A percentile compares a stretch with the other conserved stretches of the same genome.
Evolutionary conservation across 2,329 filamentous ascomycete genomes (phyloP).

Genomic region (Thyridium curvatum): DNA sequence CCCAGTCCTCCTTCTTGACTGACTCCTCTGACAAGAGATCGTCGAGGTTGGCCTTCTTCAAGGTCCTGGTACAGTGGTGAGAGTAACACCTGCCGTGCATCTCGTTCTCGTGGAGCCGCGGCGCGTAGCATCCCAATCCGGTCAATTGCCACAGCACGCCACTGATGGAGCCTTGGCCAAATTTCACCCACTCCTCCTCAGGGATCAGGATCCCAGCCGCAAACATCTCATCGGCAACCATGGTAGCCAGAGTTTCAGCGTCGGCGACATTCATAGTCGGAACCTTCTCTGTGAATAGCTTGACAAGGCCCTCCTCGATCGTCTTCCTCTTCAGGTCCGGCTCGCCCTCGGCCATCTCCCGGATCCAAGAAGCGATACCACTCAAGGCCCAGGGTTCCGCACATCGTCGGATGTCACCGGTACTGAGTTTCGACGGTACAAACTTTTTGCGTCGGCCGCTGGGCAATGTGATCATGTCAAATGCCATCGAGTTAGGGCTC

Average conservation of each 20-base stretch:
- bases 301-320: conserved; percentile 81
- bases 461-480: conserved; percentile 81
- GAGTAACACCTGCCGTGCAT: conserved; percentile 81
- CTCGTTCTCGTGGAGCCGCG: conserved; percentile 68
- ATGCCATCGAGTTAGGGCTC: conserved; percentile 41
- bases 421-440: conserved; percentile 74
- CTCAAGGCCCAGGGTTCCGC: conserved; percentile 89
- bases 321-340: conserved; percentile 78
- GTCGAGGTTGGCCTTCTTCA: conserved; percentile 90
- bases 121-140: conserved; percentile 83
- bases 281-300: conserved; percentile 88
- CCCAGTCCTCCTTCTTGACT: conserved; percentile 75
- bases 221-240: conserved; percentile 76
- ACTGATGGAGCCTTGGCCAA: conserved; percentile 71
- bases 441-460: conserved; percentile 74
- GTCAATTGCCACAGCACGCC: conserved; percentile 93
- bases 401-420: conserved; percentile 78
- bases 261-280: conserved; percentile 98
- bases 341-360: conserved; percentile 85
- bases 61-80: conserved; percentile 83
- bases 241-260: conserved; percentile 76
- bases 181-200: conserved; percentile 97
- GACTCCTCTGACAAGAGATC: conserved; percentile 63
- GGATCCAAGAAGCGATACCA: conserved; percentile 79
- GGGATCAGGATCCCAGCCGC: conserved; percentile 69